A percentile compares a stretch with the other conserved stretches of the same genome.
Evolutionary conservation across 2,329 filamentous ascomycete genomes (phyloP).

Genomic region (Cyphellophora europaea): DNA sequence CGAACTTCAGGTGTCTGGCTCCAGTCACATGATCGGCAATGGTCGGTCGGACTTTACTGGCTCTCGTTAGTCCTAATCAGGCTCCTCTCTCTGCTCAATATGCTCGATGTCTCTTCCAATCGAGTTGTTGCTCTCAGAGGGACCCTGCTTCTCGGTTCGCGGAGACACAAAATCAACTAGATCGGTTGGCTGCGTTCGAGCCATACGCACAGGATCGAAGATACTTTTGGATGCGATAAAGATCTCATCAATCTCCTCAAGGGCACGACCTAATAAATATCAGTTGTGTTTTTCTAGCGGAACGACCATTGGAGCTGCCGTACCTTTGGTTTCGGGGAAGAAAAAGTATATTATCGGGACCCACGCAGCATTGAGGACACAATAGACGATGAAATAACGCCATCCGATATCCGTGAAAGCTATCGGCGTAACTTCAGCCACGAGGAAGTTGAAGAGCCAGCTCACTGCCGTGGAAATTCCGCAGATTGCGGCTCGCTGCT

Average conservation of each 20-base stretch:
- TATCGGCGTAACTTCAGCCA: slow-evolving; percentile 48
- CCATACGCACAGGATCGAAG: slow-evolving; percentile 40
- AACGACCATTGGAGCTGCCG: slow-evolving; percentile 54
- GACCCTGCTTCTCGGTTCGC: too few relatives aligned
- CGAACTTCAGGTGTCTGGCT: too few relatives aligned
- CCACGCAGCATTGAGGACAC: slow-evolving; percentile 58
- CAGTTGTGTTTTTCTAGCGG: slow-evolving; percentile 35
- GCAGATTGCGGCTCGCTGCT: slow-evolving; percentile 56
- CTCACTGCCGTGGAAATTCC: slow-evolving; percentile 52
- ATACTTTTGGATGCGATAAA: slow-evolving; percentile 42
- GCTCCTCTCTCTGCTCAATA: too few relatives aligned
- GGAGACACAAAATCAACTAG: too few relatives aligned
- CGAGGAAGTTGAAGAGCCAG: slow-evolving; percentile 52
- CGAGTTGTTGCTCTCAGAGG: too few relatives aligned
- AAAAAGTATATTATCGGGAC: slow-evolving; percentile 59
- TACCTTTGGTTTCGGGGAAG: slow-evolving; percentile 53
- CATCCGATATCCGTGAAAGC: slow-evolving; percentile 50
- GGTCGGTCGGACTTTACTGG: too few relatives aligned
- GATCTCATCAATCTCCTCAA: slow-evolving; percentile 62
- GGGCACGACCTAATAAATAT: slow-evolving; percentile 31
- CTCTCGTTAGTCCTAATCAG: too few relatives aligned
- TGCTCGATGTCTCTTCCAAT: too few relatives aligned
- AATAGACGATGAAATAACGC: slow-evolving; percentile 66
- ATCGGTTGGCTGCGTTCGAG: slow-evolving; percentile 20
- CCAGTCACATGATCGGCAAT: too few relatives aligned